These are phyloP conservation scores for Thalassiosira livingstoniorum DNA, from an alignment of 352 stramenopile species.

Conservation along the genomic window DNA sequence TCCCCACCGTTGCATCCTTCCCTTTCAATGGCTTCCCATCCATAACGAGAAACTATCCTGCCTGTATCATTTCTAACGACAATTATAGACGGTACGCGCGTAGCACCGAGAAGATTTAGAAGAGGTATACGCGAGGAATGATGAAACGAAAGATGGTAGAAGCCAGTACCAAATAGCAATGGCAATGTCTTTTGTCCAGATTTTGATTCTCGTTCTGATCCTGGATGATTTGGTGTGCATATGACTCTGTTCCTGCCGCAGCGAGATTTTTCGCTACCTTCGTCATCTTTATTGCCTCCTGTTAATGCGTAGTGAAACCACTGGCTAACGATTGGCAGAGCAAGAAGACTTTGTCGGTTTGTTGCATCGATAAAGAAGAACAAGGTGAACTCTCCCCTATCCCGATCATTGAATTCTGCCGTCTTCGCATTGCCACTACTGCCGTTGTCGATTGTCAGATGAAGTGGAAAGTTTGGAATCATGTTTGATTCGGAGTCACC, in stretches of 20 bases:
- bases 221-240: constrained; percentile 52
- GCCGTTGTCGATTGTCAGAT: neutral
- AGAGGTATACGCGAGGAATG: constrained; percentile 35
- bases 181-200: neutral
- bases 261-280: neutral
- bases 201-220: neutral
- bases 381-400: constrained; percentile 27
- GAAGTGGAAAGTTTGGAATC: neutral
- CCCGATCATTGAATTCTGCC: neutral
- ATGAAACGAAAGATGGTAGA: constrained; percentile 49
- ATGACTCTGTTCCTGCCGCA: constrained; percentile 39
- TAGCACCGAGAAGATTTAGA: constrained; percentile 34
- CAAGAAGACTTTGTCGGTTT: constrained; percentile 50
- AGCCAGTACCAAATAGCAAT: constrained; percentile 34
- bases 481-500: neutral
- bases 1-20: constrained; percentile 8
- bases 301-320: constrained; percentile 45
- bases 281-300: neutral
- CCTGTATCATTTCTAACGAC: constrained; percentile 46
- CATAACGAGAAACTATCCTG: constrained; percentile 50
- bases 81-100: constrained; percentile 45
- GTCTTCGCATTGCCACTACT: neutral
- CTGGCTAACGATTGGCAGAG: constrained; percentile 47
- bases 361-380: constrained; percentile 58
- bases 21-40: constrained; percentile 57